These are phyloP conservation scores for Tetrastigma voinierianum DNA, from an alignment of 164 flowering plant species.

Conservation along the genomic window DNA sequence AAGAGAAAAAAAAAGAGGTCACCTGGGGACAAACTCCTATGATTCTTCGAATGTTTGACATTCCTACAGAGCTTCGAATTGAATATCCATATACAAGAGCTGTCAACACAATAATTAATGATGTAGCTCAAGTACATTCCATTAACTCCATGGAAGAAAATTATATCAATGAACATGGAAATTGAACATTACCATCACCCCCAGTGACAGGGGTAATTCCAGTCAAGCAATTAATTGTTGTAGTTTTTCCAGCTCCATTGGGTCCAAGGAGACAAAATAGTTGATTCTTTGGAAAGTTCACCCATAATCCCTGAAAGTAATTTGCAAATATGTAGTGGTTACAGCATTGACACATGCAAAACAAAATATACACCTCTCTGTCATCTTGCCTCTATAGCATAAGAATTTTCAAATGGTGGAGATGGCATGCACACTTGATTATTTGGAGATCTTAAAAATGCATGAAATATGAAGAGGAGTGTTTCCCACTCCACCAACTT, in stretches of 20 bases:
- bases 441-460: background rate
- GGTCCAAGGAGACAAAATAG: slow-evolving; percentile 99
- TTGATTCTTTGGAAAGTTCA: slow-evolving; percentile 84
- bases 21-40: slow-evolving; percentile 99
- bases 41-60: slow-evolving; percentile 77
- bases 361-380: background rate
- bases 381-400: background rate
- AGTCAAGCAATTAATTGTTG: slow-evolving; percentile 90
- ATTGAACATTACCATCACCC: slow-evolving; percentile 77
- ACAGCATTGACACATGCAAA: background rate
- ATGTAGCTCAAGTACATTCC: background rate
- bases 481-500: no score
- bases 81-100: slow-evolving; percentile 89
- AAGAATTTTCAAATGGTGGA: no score
- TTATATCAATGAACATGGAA: background rate
- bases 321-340: background rate
- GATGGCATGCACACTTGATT: background rate
- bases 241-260: slow-evolving; percentile 99
- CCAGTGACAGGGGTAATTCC: slow-evolving; percentile 90
- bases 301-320: slow-evolving; percentile 78
- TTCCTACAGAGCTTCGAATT: slow-evolving; percentile 70
- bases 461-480: background rate
- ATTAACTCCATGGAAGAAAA: background rate
- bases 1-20: slow-evolving; percentile 12
- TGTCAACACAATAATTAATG: slow-evolving; percentile 27